Base-by-base conservation (phyloP, 257 asterid genomes). In the Solanum medicagineum region DNA sequence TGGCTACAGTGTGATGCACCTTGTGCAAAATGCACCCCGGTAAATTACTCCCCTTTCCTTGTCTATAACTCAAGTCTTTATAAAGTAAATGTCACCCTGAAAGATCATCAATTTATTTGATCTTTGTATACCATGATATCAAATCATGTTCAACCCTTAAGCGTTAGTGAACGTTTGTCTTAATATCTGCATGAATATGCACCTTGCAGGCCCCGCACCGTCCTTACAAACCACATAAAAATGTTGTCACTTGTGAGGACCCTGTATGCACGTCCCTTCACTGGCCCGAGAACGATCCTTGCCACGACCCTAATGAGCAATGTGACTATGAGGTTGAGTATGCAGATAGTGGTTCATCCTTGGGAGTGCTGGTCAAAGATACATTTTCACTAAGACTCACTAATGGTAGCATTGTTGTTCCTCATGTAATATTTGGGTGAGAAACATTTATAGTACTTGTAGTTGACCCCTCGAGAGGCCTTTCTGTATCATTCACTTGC, bases 1-100 rank as follows among this genome's bases (percentile, higher is more conserved):
- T 97, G 99, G 99, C 94, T 95, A 60, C 98, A 93, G 74, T 97
- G 99, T 86, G 98, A 97, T 85, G 98, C 96, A 29, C 99, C 98
- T 79, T 97, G 98, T 87, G 54, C 83, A 16, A 92, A 94, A 89
- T 96, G 99, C 91, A 89, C 84, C 13, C 97, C 97, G 89, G 98
- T 92, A 88, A 80, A 74, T 63, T 79, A 54, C 81, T 45, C 55
- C 66, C 16, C 26, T 56, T 81, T 66, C 81, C 47, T 36, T 60
- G 54, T 85, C 32, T 22, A 22, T 16, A 42, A 12, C 7, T 79
- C 29, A 26, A 79, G 53, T 53, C 11, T 79, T 79, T 29, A 36
- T 4, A 17, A 51, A 79, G 83, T 53, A 26, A 53, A 49, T 22
- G 56, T 74, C 19, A 74, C 42, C 42, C 22, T 53, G 83, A 53